Conservation (phyloP, 2,329 filamentous ascomycete species). For the Penicillium sp. region DNA sequence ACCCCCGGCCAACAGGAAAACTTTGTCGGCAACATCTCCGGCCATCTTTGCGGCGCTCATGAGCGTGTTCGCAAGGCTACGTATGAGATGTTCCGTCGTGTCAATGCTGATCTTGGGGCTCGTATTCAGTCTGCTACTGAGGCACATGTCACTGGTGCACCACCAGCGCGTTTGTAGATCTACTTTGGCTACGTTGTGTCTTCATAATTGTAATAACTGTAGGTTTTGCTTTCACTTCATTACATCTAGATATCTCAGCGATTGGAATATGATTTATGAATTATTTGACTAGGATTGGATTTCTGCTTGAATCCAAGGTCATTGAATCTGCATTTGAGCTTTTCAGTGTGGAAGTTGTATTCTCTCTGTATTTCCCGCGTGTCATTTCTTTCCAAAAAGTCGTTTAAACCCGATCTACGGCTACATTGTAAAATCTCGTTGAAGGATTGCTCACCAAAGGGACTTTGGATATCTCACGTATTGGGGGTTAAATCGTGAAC, state of each 20-base stretch:
- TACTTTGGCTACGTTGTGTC: neutral
- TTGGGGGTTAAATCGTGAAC: no score
- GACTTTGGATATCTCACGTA: no score
- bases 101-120: constrained; percentile 55
- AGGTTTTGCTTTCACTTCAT: neutral
- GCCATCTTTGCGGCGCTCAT: constrained; percentile 55
- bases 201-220: neutral
- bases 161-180: constrained; percentile 31
- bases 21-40: constrained; percentile 60
- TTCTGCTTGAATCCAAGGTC: no score
- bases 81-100: constrained; percentile 60
- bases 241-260: neutral
- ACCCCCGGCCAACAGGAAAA: constrained; percentile 60
- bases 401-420: no score
- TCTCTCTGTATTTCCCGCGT: no score
- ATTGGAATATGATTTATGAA: neutral
- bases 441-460: no score
- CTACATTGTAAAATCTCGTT: no score
- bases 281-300: neutral
- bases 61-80: constrained; percentile 57
- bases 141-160: constrained; percentile 25
- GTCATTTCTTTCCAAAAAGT: no score
- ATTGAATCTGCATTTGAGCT: no score
- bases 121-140: constrained; percentile 57
- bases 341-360: no score